A percentile compares a stretch with the other conserved stretches of the same genome.
phyloP scores from a whole-genome alignment of 495 filamentous ascomycete species.

The Astrothelium macrocarpum region DNA sequence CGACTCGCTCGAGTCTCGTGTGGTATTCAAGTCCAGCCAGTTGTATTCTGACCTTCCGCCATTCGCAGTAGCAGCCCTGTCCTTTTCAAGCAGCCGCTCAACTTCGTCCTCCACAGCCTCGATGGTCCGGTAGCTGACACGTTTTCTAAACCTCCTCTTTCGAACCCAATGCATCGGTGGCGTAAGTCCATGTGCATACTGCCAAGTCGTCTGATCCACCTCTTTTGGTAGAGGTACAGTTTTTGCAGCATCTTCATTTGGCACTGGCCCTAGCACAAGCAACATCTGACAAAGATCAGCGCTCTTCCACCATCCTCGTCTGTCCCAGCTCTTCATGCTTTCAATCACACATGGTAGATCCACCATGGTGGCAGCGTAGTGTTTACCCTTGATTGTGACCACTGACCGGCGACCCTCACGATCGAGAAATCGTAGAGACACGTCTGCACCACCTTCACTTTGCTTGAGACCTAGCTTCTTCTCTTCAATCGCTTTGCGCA shows the following conservation, averaged over 20 bases:
- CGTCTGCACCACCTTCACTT: constrained; percentile 53
- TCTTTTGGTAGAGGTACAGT: constrained; percentile 54
- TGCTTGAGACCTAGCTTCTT: constrained; percentile 57
- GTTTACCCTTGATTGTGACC: constrained; percentile 52
- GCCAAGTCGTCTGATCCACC: constrained; percentile 51
- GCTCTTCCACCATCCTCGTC: constrained; percentile 81
- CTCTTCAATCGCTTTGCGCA: constrained; percentile 61
- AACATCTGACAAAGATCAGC: constrained; percentile 96
- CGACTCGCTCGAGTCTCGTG: constrained; percentile 28
- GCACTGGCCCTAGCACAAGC: constrained; percentile 61
- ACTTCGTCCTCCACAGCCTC: constrained; percentile 81
- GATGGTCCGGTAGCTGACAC: constrained; percentile 72
- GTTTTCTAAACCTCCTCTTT: constrained; percentile 76
- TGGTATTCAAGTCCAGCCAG: constrained; percentile 51
- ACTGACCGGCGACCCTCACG: constrained; percentile 63
- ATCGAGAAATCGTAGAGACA: constrained; percentile 70
- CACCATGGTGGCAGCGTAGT: constrained; percentile 73
- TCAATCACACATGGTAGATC: constrained; percentile 90
- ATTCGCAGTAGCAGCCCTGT: constrained; percentile 45
- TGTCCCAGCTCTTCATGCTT: constrained; percentile 94
- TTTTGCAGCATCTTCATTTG: constrained; percentile 64
- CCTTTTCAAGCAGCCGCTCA: constrained; percentile 60
- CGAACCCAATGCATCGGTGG: constrained; percentile 81
- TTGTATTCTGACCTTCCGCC: constrained; percentile 44
- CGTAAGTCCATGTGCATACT: constrained; percentile 87